These are phyloP conservation scores for Colletotrichum scovillei DNA, from an alignment of 2,329 filamentous ascomycete species.

Conservation along the genomic window DNA sequence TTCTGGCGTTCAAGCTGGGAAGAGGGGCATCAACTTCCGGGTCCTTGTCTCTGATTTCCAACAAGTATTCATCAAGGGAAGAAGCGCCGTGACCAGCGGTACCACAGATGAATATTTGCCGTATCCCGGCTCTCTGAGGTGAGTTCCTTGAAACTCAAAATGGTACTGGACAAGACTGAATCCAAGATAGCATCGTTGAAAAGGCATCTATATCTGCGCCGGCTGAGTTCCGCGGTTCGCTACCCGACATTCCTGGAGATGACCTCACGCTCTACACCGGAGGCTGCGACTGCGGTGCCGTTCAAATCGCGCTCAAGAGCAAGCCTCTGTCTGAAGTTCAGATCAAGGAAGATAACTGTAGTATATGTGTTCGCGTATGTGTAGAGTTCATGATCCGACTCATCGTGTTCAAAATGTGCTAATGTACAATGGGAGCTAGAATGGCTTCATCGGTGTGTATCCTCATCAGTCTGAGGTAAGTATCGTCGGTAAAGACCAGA, in stretches of 20 bases:
- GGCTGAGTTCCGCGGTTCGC: background rate
- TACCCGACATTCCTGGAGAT: background rate
- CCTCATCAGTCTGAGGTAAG: conserved; percentile 42
- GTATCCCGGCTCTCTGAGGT: conserved; percentile 4
- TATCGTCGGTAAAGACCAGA: conserved; percentile 41
- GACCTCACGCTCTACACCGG: conserved; percentile 34
- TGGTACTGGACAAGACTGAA: background rate
- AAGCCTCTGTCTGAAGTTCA: conserved; percentile 50
- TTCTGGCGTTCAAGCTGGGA: conserved; percentile 37
- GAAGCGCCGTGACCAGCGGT: background rate
- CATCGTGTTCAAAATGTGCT: background rate
- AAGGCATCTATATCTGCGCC: background rate
- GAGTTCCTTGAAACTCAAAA: too few species aligned
- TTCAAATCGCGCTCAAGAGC: conserved; percentile 37
- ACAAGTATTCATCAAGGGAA: conserved; percentile 8
- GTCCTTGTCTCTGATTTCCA: background rate
- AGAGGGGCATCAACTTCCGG: conserved; percentile 40
- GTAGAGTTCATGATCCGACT: background rate
- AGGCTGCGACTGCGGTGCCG: conserved; percentile 43
- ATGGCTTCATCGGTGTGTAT: conserved; percentile 43
- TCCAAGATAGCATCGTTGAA: background rate
- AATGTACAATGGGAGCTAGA: conserved; percentile 21
- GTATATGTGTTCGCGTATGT: conserved; percentile 44
- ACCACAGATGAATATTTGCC: accelerated
- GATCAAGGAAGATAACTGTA: conserved; percentile 54